Evolutionary conservation across 2,329 filamentous ascomycete genomes (phyloP).

Genomic region (Aureobasidium leucospermi): DNA sequence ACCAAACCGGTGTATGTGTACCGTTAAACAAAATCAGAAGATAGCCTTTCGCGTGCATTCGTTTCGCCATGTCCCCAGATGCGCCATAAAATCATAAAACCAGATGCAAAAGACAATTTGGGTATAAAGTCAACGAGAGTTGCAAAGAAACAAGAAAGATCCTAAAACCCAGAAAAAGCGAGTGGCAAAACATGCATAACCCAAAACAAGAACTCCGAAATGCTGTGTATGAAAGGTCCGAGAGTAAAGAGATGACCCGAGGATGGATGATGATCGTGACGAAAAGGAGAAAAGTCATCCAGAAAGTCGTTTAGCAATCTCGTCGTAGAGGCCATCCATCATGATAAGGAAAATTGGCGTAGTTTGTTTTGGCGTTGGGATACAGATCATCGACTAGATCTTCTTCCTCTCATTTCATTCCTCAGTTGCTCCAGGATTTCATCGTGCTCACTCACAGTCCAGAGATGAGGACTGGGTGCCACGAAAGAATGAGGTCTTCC

Average conservation of each 20-base stretch:
- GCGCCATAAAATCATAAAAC: neutral
- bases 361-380: neutral
- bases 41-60: neutral
- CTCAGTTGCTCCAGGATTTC: conserved; percentile 20
- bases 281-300: neutral
- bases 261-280: neutral
- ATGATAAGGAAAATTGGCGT: neutral
- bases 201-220: neutral
- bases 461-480: conserved; percentile 34
- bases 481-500: conserved; percentile 35
- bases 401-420: conserved; percentile 1
- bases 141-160: neutral
- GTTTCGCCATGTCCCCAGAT: neutral
- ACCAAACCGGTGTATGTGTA: neutral
- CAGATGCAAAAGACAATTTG: neutral
- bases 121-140: conserved; percentile 1
- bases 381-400: conserved; percentile 6
- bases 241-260: neutral
- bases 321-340: neutral
- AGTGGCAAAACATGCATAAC: neutral
- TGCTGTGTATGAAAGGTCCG: neutral
- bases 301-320: neutral
- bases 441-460: conserved; percentile 35
- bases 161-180: neutral
- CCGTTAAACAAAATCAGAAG: neutral